These are phyloP conservation scores for Dactylellina leptospora DNA, from an alignment of 2,329 filamentous ascomycete genomes.

Conservation along the genomic window DNA sequence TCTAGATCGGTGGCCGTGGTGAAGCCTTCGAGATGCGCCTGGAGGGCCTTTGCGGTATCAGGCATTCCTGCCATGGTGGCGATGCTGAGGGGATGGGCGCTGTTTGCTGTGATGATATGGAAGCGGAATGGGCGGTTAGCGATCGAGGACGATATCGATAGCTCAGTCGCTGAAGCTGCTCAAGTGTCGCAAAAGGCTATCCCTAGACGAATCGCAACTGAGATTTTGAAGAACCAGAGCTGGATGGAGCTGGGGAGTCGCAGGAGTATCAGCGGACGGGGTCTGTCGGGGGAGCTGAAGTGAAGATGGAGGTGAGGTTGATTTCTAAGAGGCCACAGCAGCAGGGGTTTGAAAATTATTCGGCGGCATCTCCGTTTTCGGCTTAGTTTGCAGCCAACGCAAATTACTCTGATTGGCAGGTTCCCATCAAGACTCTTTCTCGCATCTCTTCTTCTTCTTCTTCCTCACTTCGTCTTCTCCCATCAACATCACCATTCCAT, in stretches of 20 bases:
- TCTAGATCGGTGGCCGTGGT: conserved; percentile 46
- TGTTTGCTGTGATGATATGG: conserved; percentile 3
- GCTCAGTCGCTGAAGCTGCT: not conserved
- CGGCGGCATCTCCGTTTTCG: conserved; percentile 22
- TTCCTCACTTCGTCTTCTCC: not conserved
- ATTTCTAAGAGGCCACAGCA: conserved; percentile 22
- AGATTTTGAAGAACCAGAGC: not conserved
- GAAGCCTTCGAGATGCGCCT: conserved; percentile 50
- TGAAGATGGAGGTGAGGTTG: conserved; percentile 21
- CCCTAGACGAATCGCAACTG: not conserved
- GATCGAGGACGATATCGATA: not conserved
- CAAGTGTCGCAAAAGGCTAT: not conserved
- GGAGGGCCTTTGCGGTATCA: conserved; percentile 50
- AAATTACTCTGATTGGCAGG: conserved; percentile 9
- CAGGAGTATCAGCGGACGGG: conserved; percentile 1
- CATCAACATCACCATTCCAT: conserved; percentile 12
- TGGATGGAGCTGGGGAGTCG: conserved; percentile 13
- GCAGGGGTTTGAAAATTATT: conserved; percentile 23
- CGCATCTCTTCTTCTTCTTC: conserved; percentile 2
- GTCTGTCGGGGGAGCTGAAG: not conserved
- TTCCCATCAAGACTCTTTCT: not conserved
- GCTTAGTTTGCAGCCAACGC: conserved; percentile 6
- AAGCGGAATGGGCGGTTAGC: conserved; percentile 37
- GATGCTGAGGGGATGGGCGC: conserved; percentile 6
- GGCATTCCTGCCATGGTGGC: conserved; percentile 53